Evolutionary conservation across 2,329 filamentous ascomycete genomes (phyloP).

Genomic region (Alternaria brassicae): DNA sequence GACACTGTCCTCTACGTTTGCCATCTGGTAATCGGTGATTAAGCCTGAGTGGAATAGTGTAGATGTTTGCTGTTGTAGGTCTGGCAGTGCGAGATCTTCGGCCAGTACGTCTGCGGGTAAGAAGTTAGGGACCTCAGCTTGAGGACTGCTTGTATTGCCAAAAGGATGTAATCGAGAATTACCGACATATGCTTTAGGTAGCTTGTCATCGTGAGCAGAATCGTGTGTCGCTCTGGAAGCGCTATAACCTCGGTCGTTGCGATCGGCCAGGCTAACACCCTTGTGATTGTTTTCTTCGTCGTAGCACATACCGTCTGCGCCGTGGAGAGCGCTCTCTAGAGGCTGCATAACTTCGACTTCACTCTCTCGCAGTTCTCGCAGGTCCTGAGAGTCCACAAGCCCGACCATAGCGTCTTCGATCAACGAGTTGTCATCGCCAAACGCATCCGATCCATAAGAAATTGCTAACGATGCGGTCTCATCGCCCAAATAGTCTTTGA

Average conservation of each 20-base stretch:
- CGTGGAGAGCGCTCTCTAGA: not conserved
- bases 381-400: conserved; percentile 39
- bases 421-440: conserved; percentile 41
- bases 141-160: not conserved
- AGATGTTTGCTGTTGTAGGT: not conserved
- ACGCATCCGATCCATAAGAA: conserved; percentile 28
- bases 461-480: not conserved
- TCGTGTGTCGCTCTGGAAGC: not conserved
- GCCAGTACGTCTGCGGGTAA: not conserved
- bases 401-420: conserved; percentile 44
- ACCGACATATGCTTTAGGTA: not conserved
- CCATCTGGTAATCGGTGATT: not conserved
- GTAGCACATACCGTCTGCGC: conserved; percentile 9
- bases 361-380: conserved; percentile 12
- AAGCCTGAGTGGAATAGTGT: not conserved
- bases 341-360: not conserved
- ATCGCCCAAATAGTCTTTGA: not conserved
- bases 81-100: no score
- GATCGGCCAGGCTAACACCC: not conserved
- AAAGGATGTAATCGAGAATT: not conserved
- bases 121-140: not conserved
- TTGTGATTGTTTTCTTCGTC: conserved; percentile 13
- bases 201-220: no score
- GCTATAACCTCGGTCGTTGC: not conserved
- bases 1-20: not conserved